Percentiles rank a stretch among this genome's conserved stretches.
phyloP scores from a whole-genome alignment of 805 yeast genomes.

The Brettanomyces anomalus region DNA sequence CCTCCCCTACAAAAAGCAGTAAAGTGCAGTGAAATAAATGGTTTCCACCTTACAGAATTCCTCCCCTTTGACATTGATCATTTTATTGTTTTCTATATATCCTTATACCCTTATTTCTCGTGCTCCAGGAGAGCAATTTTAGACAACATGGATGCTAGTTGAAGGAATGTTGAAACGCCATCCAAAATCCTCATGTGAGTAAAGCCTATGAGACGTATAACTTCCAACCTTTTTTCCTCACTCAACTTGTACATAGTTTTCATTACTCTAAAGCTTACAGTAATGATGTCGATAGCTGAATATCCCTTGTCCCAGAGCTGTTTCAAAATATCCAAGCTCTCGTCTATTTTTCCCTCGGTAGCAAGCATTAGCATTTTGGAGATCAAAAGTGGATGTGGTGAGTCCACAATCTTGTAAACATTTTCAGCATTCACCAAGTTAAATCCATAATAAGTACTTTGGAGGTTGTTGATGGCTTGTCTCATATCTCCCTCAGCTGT shows the following conservation, averaged over 20 bases:
- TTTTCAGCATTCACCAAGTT: slow-evolving; percentile 85
- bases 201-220: slow-evolving; percentile 80
- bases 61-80: not conserved
- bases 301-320: slow-evolving; percentile 85
- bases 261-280: slow-evolving; percentile 82
- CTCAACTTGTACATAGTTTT: slow-evolving; percentile 61
- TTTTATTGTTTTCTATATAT: not conserved
- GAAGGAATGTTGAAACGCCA: slow-evolving; percentile 85
- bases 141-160: slow-evolving; percentile 75
- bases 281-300: slow-evolving; percentile 85
- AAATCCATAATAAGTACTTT: slow-evolving; percentile 90
- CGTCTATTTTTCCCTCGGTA: slow-evolving; percentile 38
- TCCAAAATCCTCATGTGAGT: slow-evolving; percentile 89
- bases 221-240: slow-evolving; percentile 64
- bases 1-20: too few species aligned
- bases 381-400: slow-evolving; percentile 88
- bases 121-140: slow-evolving; percentile 27
- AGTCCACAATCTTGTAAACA: slow-evolving; percentile 91
- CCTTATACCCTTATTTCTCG: slow-evolving; percentile 12
- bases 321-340: slow-evolving; percentile 53
- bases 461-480: slow-evolving; percentile 91
- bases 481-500: slow-evolving; percentile 99
- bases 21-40: too few species aligned
- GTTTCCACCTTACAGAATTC: too few species aligned
- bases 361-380: slow-evolving; percentile 50